phyloP scores from a whole-genome alignment of 495 filamentous ascomycete genomes.

The Pyronema domesticum region DNA sequence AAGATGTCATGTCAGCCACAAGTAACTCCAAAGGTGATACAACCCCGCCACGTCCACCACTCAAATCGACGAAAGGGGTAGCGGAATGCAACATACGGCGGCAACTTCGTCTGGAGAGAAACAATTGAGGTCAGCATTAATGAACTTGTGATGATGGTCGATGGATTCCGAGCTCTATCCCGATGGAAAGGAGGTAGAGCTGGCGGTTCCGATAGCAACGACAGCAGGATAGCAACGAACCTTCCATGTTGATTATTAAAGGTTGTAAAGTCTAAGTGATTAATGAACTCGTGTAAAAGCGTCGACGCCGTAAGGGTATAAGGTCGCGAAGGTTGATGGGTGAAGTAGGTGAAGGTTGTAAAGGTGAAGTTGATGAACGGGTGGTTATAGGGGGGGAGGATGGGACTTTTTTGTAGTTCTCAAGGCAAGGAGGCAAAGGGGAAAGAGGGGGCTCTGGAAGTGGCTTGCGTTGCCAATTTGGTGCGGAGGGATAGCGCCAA shows the following conservation, averaged over 20 bases:
- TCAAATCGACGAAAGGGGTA: not conserved
- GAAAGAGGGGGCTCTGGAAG: constrained; percentile 33
- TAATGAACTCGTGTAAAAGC: constrained; percentile 28
- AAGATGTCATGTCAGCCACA: constrained; percentile 15
- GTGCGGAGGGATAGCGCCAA: constrained; percentile 24
- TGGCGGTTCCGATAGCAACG: constrained; percentile 2
- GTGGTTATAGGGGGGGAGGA: constrained; percentile 18
- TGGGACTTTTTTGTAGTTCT: constrained; percentile 5
- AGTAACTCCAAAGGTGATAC: not conserved
- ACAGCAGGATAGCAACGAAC: constrained; percentile 37
- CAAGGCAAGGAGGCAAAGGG: constrained; percentile 29
- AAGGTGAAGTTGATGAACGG: constrained; percentile 19
- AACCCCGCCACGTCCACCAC: not conserved
- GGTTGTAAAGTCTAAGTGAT: constrained; percentile 26
- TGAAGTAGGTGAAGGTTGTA: constrained; percentile 23
- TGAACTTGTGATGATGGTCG: constrained; percentile 11
- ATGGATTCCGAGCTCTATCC: constrained; percentile 19
- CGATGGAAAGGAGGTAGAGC: constrained; percentile 22
- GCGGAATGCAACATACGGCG: constrained; percentile 33
- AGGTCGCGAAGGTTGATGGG: constrained; percentile 19
- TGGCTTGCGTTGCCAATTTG: constrained; percentile 28
- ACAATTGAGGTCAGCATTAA: constrained; percentile 36
- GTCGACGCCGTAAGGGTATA: constrained; percentile 16
- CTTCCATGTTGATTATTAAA: constrained; percentile 49
- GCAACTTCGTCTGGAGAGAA: constrained; percentile 87